These are phyloP conservation scores for Alternaria sp. DNA, from an alignment of 2,329 filamentous ascomycete species.

Conservation along the genomic window DNA sequence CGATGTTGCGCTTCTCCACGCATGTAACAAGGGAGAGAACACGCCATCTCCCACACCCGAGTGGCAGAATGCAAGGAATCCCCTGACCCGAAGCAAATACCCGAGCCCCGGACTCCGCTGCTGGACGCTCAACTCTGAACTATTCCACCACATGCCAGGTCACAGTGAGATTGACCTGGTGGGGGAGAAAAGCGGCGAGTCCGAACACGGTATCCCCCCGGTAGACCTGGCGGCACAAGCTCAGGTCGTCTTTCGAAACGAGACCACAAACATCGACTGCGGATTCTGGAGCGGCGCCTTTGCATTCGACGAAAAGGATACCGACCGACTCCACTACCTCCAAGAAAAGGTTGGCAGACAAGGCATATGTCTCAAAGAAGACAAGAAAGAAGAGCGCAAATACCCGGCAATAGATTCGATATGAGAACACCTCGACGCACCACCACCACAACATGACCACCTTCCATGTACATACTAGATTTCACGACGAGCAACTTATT, in stretches of 20 bases:
- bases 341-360: conserved; percentile 50
- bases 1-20: conserved; percentile 55
- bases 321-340: conserved; percentile 44
- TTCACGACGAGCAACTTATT: conserved; percentile 15
- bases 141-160: conserved; percentile 57
- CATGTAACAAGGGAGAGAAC: conserved; percentile 48
- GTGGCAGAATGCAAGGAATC: conserved; percentile 30
- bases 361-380: conserved; percentile 51
- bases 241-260: conserved; percentile 43
- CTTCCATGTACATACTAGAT: conserved; percentile 15
- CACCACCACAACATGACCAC: neutral
- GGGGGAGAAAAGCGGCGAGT: conserved; percentile 39
- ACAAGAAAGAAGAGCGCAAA: conserved; percentile 20
- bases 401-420: conserved; percentile 16
- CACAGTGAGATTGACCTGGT: conserved; percentile 51
- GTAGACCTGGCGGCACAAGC: conserved; percentile 47
- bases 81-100: conserved; percentile 41
- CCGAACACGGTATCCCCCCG: conserved; percentile 41
- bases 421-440: conserved; percentile 5
- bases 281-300: conserved; percentile 53
- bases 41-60: conserved; percentile 40
- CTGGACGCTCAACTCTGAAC: conserved; percentile 56
- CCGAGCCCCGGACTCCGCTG: conserved; percentile 50
- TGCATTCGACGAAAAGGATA: conserved; percentile 44
- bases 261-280: conserved; percentile 52